These are phyloP conservation scores for Penicillium janthinellum DNA, from an alignment of 2,329 filamentous ascomycete species.

Conservation along the genomic window DNA sequence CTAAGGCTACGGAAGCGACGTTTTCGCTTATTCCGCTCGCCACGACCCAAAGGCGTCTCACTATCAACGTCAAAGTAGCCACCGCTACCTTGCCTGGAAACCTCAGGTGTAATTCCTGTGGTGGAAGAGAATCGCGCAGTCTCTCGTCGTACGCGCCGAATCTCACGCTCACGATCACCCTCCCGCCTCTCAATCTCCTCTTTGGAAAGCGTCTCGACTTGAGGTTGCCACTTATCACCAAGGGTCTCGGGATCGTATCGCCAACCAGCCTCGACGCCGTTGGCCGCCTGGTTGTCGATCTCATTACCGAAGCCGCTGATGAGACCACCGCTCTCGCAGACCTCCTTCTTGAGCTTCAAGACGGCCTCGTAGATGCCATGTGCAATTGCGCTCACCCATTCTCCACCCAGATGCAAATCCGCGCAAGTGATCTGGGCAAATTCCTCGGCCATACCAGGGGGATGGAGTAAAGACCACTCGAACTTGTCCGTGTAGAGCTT, in stretches of 20 bases:
- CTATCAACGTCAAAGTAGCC: constrained; percentile 62
- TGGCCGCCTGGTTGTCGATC: constrained; percentile 85
- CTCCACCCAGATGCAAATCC: constrained; percentile 82
- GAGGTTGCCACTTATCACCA: constrained; percentile 80
- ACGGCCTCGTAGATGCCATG: constrained; percentile 97
- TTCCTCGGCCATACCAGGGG: constrained; percentile 84
- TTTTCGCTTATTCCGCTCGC: constrained; percentile 95
- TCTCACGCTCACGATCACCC: constrained; percentile 88
- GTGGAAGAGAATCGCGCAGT: constrained; percentile 90
- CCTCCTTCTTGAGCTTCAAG: constrained; percentile 89
- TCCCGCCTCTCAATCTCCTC: constrained; percentile 98
- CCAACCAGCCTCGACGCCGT: constrained; percentile 86
- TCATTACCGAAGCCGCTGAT: constrained; percentile 68
- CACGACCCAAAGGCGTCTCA: constrained; percentile 85
- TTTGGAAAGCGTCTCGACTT: constrained; percentile 78
- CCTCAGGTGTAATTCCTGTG: constrained; percentile 75
- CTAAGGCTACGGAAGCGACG: constrained; percentile 85
- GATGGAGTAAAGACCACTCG: constrained; percentile 93
- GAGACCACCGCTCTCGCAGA: constrained; percentile 86
- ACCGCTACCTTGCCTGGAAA: constrained; percentile 58
- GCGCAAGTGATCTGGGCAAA: constrained; percentile 93
- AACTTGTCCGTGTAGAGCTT: constrained; percentile 96
- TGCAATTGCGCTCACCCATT: constrained; percentile 93
- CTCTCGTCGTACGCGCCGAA: constrained; percentile 81
- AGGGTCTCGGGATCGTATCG: constrained; percentile 91